phyloP scores from a whole-genome alignment of 805 yeast species.

The Vanderwaltozyma verrucispora region DNA sequence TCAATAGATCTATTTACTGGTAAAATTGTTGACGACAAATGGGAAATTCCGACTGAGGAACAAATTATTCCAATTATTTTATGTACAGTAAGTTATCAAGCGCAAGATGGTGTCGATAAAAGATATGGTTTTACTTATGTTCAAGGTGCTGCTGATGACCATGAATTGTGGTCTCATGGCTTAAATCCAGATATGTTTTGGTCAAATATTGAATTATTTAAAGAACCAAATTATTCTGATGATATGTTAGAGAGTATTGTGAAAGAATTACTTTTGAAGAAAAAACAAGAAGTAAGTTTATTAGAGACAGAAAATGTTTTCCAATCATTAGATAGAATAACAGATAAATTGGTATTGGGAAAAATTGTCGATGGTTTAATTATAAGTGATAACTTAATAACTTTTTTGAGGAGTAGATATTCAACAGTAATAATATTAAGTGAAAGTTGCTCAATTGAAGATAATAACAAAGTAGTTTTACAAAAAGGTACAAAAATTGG shows the following conservation, averaged over 20 bases:
- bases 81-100: constrained; percentile 53
- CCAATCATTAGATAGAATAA: constrained; percentile 9
- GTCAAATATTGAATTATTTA: constrained; percentile 31
- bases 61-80: constrained; percentile 37
- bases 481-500: too few relatives aligned
- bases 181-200: constrained; percentile 50
- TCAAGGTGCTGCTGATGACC: constrained; percentile 94
- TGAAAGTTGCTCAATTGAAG: constrained; percentile 4
- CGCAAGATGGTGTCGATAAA: constrained; percentile 46
- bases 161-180: constrained; percentile 68
- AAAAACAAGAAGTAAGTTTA: neutral
- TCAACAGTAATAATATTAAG: constrained; percentile 16
- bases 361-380: constrained; percentile 7
- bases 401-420: constrained; percentile 5
- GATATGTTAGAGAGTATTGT: constrained; percentile 18
- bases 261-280: constrained; percentile 1
- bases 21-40: constrained; percentile 21
- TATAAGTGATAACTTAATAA: constrained; percentile 5
- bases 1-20: constrained; percentile 24
- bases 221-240: constrained; percentile 23
- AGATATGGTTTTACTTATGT: constrained; percentile 49
- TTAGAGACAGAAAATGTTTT: constrained; percentile 9
- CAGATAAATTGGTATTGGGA: constrained; percentile 16
- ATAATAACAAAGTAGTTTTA: neutral
- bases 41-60: constrained; percentile 26